Conservation (phyloP, 495 filamentous ascomycete species). For the Bombardia bombarda region DNA sequence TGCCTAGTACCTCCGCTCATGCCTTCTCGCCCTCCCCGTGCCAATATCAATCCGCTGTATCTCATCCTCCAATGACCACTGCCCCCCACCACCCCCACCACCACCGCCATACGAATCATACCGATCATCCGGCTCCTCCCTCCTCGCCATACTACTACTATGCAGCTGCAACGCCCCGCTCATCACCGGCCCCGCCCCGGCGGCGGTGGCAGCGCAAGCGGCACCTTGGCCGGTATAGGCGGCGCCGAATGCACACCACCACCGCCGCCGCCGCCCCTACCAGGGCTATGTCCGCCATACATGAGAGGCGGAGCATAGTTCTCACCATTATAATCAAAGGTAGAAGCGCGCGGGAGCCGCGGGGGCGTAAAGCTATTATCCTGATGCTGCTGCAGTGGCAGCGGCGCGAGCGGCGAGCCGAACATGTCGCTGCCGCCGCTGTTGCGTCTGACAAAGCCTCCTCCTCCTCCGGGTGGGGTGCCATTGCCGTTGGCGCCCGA, state of each 20-base stretch:
- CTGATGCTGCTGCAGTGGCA: constrained; percentile 36
- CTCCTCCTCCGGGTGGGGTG: no score
- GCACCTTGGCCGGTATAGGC: constrained; percentile 70
- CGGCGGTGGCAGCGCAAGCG: constrained; percentile 34
- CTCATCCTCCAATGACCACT: constrained; percentile 64
- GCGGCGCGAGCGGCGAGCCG: constrained; percentile 31
- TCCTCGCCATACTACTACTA: constrained; percentile 19
- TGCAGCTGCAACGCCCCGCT: constrained; percentile 34
- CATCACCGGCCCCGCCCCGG: constrained; percentile 20
- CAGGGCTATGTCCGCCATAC: constrained; percentile 3
- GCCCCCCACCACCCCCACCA: constrained; percentile 24
- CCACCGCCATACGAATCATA: constrained; percentile 12
- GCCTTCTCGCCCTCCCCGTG: constrained; percentile 29
- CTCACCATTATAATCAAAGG: constrained; percentile 33
- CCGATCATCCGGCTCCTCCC: constrained; percentile 10
- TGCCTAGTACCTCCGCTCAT: no score
- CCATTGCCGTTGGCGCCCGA: constrained; percentile 27
- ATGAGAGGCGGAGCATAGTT: constrained; percentile 23
- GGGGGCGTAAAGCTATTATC: constrained; percentile 37
- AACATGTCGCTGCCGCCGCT: constrained; percentile 2
- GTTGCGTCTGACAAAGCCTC: constrained; percentile 10
- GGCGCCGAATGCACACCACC: constrained; percentile 2
- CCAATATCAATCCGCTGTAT: constrained; percentile 80
- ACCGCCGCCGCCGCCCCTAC: background rate
- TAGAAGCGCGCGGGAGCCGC: constrained; percentile 29